Conservation (phyloP, 176 grass and related monocot species). For the Oryza coarctata region DNA sequence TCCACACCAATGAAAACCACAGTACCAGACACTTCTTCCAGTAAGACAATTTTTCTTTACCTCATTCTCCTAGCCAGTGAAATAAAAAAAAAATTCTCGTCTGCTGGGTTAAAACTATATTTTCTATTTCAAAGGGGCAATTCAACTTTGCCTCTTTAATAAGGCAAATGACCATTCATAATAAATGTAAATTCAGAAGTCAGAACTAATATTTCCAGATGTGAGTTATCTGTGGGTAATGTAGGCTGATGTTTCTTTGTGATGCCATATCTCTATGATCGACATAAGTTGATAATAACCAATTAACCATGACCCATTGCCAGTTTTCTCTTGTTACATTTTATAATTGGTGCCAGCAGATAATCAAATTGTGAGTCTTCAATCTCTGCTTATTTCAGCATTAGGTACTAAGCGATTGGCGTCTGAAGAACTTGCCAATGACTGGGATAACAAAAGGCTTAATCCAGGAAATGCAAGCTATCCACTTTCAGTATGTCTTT, state of each 20-base stretch:
- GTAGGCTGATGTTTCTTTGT: not conserved
- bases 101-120: not conserved
- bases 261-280: not conserved
- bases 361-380: not conserved
- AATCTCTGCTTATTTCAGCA: constrained; percentile 51
- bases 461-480: constrained; percentile 74
- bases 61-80: not conserved
- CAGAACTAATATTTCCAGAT: not conserved
- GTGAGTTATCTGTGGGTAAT: not conserved
- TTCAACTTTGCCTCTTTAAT: not conserved
- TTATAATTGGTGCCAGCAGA: not conserved
- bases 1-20: constrained; percentile 60
- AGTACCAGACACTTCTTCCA: constrained; percentile 61
- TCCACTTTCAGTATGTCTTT: constrained; percentile 50
- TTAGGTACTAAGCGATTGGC: constrained; percentile 81
- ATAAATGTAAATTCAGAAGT: not conserved
- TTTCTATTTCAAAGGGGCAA: not conserved
- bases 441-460: constrained; percentile 88
- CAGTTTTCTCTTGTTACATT: not conserved
- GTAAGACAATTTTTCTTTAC: constrained; percentile 48
- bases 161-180: not conserved
- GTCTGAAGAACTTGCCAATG: constrained; percentile 75
- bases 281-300: not conserved
- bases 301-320: not conserved
- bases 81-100: not conserved